Evolutionary conservation across 83 land plant species (phyloP).

Genomic region (Thuja plicata): DNA sequence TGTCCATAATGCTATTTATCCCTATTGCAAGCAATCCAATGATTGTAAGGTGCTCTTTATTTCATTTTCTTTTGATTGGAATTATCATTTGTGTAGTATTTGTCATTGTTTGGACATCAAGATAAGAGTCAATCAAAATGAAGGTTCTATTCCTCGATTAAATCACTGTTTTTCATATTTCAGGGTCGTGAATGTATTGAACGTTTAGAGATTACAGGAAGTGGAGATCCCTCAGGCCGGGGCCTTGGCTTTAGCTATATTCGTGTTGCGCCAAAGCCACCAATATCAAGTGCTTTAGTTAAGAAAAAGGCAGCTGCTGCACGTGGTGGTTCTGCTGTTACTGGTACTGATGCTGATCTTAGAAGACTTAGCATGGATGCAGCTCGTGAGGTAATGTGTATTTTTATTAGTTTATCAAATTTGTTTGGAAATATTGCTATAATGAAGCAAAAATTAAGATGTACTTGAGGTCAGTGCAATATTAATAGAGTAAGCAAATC

Average conservation of each 20-base stretch:
- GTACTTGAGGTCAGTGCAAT: neutral
- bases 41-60: neutral
- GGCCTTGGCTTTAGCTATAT: constrained; percentile 98
- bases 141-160: neutral
- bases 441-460: neutral
- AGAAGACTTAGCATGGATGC: constrained; percentile 99
- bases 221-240: constrained; percentile 98
- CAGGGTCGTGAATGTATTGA: constrained; percentile 94
- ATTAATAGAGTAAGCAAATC: neutral
- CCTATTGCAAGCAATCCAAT: neutral
- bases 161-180: neutral
- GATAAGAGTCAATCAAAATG: neutral
- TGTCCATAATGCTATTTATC: neutral
- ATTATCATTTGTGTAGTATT: neutral
- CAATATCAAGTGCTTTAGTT: constrained; percentile 62
- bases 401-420: neutral
- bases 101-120: neutral
- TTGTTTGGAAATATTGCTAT: neutral
- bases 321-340: constrained; percentile 82
- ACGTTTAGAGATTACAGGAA: constrained; percentile 94
- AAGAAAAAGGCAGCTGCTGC: constrained; percentile 88
- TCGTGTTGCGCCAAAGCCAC: constrained; percentile 83
- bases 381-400: constrained; percentile 79
- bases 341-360: constrained; percentile 99
- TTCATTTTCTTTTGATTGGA: neutral